Conservation (phyloP, 306 rosid genomes). For the Vicia villosa region DNA sequence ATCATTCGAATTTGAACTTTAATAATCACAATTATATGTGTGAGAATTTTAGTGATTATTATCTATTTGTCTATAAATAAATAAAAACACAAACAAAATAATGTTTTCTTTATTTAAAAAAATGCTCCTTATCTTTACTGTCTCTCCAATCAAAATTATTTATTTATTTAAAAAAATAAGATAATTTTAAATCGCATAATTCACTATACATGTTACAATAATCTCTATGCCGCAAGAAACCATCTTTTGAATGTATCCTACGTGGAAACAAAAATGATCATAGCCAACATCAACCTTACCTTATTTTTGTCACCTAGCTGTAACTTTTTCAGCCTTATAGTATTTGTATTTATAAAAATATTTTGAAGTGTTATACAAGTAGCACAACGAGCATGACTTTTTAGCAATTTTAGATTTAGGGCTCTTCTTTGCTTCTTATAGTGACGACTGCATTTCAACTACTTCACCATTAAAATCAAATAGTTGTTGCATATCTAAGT, state of each 20-base stretch:
- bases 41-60: no score
- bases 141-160: no score
- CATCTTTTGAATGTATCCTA: background rate
- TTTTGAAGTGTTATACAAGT: conserved; percentile 69
- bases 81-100: no score
- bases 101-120: no score
- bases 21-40: no score
- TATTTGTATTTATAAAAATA: conserved; percentile 37
- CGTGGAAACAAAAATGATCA: background rate
- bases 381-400: conserved; percentile 40
- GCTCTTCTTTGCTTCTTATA: conserved; percentile 37
- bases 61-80: no score
- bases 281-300: background rate
- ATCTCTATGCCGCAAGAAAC: background rate
- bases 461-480: conserved; percentile 48
- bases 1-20: no score
- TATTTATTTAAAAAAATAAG: no score
- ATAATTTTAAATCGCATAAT: no score
- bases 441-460: conserved; percentile 54
- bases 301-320: background rate
- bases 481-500: conserved; percentile 27
- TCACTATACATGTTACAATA: no score
- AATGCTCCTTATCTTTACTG: no score
- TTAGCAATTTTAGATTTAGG: conserved; percentile 42
- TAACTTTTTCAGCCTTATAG: background rate